Evolutionary conservation across 2,329 filamentous ascomycete species (phyloP), one percentile per base, ranked within the genome.

Genomic region (Ascochyta koolunga): DNA sequence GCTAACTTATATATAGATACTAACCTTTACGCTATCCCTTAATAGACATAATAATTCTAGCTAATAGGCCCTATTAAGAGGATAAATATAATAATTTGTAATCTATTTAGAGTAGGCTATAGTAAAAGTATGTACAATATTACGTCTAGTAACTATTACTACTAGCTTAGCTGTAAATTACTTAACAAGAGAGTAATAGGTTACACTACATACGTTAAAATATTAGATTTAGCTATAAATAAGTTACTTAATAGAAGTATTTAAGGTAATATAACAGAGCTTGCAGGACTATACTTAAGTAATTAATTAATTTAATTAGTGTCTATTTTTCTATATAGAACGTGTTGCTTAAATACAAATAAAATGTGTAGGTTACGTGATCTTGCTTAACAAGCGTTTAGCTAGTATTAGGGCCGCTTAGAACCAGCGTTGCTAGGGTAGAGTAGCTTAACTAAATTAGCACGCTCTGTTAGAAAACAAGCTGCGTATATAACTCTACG

Each of bases 211-310:
- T 41, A 42, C 19, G 33, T 54, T 22, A 22, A 24, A 27, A 57
- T 50, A 33, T 52, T 22, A 25, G 51, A 57, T 48, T 49, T 25
- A 24, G 50, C 50, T 51, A 25, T 43, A 39, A 58, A 60, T 21
- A 38, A 39, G 27, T 47, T 54, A 25, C 37, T 54, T 47, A 37
- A 54, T 35, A 29, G 50, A 54, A 57, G 50, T 24, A 54, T 49
- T 51, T 40, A 48, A 54, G 49, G 50, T 52, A 57, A 54, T n/a
- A n/a, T n/a, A n/a, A n/a, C n/a, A n/a, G n/a, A n/a, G n/a, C n/a
- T n/a, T n/a, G n/a, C n/a, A n/a, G n/a, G n/a, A n/a, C n/a, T n/a
- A 50, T 54, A 51, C 54, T 24, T 41, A 38, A 48, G 40, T 58
- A n/a, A n/a, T n/a, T n/a, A n/a, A n/a, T n/a, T n/a, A n/a, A n/a